Base-by-base conservation (phyloP, 2,329 filamentous ascomycete species). In the Penicillium sp. region DNA sequence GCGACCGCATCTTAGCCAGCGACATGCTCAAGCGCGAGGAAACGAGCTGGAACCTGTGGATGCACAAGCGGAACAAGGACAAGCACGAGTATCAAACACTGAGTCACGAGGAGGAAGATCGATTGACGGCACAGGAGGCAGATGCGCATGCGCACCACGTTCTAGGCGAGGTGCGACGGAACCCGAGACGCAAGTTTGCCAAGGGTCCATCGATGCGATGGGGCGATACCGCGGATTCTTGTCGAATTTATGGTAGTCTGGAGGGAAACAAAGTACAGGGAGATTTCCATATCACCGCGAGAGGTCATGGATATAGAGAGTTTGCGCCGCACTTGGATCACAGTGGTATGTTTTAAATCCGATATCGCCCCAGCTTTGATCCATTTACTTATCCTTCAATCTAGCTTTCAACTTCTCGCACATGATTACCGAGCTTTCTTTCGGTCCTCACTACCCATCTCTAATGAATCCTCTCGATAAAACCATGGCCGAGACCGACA, bases 261-360 rank as follows among this genome's bases (percentile, higher is more conserved):
- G 90, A 96, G 65, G 84, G 96, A 64, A 99, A 99, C 76, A 96
- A 96, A 78, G 95, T 99, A 45, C 93, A 97, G 76, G 95, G 93
- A 4, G 93, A 99, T 74, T 98, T 99, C 72, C 95, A 99, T 73
- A 95, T 99, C 69, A 99, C 95, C 1, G 95, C 95, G 3, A 80
- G 92, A 60, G 95, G 95, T 0, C 93, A 98, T 74, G 95, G 95
- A n/a, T 99, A 99, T 75, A 84, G 86, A 75, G 91, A 93, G 71
- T 82, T 86, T 63, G 90, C 88, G 39, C 80, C 82, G 59, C 93
- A 98, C 79, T 78, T 98, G 63, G 90, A 96, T 68, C 93, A 98
- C 74, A 80, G 73, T 41, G 75, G 91, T 95, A 82, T 76, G 87
- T 80, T 45, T 27, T 7, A 5, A 16, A 9, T 51, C 46, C 22